Evolutionary conservation across 352 stramenopile species (phyloP).

Genomic region (Phytophthora melonis): DNA sequence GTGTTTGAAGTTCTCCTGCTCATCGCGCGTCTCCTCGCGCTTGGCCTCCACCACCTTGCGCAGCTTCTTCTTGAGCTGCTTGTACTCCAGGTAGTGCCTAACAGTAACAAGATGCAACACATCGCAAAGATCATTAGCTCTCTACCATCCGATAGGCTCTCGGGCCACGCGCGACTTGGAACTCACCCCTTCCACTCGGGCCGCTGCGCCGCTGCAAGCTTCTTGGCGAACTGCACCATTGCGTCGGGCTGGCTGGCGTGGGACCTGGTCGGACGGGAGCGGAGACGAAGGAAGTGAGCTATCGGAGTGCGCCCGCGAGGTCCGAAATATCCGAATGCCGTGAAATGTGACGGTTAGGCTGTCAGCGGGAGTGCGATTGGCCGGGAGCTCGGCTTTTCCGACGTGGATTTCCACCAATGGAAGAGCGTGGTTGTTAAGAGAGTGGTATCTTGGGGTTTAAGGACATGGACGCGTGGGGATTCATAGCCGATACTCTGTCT

Average conservation of each 20-base stretch:
- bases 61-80: slow-evolving; percentile 90
- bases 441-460: background rate
- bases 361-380: background rate
- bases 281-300: background rate
- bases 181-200: slow-evolving; percentile 78
- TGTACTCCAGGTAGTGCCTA: slow-evolving; percentile 93
- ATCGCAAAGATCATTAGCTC: too few species aligned
- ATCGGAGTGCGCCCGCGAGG: too few species aligned
- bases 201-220: slow-evolving; percentile 72
- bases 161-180: background rate
- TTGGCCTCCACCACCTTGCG: slow-evolving; percentile 72
- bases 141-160: background rate
- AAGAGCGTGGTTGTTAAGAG: too few species aligned
- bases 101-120: too few species aligned
- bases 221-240: slow-evolving; percentile 90
- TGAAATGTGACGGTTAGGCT: background rate
- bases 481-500: too few species aligned
- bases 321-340: background rate
- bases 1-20: slow-evolving; percentile 79
- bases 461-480: background rate
- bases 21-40: slow-evolving; percentile 45
- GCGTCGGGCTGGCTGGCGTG: too few species aligned
- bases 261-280: too few species aligned
- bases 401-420: background rate
- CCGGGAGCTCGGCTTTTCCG: background rate